phyloP scores from a whole-genome alignment of 2,329 filamentous ascomycete species.

The Corinectria fuckeliana region DNA sequence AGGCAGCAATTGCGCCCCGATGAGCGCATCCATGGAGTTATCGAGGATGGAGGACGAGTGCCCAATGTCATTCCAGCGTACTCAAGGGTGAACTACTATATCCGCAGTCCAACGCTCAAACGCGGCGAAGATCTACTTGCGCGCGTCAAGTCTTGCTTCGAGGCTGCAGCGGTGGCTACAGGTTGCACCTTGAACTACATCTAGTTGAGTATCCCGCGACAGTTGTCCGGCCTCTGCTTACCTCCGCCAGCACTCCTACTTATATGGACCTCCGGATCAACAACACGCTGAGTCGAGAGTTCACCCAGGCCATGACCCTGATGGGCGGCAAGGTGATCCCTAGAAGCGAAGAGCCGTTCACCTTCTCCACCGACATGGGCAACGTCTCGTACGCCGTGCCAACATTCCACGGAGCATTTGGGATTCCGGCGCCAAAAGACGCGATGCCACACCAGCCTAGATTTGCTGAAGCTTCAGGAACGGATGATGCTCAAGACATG shows the following conservation, averaged over 20 bases:
- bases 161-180: conserved; percentile 44
- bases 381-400: conserved; percentile 57
- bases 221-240: background rate
- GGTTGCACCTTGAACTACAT: conserved; percentile 46
- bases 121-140: conserved; percentile 36
- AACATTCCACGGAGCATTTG: conserved; percentile 56
- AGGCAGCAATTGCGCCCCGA: conserved; percentile 47
- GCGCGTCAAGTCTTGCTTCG: conserved; percentile 46
- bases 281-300: conserved; percentile 50
- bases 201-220: conserved; percentile 34
- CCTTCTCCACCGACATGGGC: conserved; percentile 57
- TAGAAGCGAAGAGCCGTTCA: conserved; percentile 45
- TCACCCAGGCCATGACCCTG: conserved; percentile 50
- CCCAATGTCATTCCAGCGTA: conserved; percentile 50
- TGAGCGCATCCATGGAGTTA: conserved; percentile 47
- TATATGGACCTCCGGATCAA: conserved; percentile 56
- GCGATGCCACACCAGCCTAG: conserved; percentile 47
- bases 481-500: conserved; percentile 45
- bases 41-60: conserved; percentile 45
- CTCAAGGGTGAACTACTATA: conserved; percentile 48
- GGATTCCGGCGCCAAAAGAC: conserved; percentile 46
- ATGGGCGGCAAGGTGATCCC: conserved; percentile 46
- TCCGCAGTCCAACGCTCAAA: conserved; percentile 44
- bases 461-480: conserved; percentile 53
- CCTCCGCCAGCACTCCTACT: conserved; percentile 38